phyloP scores from a whole-genome alignment of 1,139 yeast genomes.

The Candida glucosophila region DNA sequence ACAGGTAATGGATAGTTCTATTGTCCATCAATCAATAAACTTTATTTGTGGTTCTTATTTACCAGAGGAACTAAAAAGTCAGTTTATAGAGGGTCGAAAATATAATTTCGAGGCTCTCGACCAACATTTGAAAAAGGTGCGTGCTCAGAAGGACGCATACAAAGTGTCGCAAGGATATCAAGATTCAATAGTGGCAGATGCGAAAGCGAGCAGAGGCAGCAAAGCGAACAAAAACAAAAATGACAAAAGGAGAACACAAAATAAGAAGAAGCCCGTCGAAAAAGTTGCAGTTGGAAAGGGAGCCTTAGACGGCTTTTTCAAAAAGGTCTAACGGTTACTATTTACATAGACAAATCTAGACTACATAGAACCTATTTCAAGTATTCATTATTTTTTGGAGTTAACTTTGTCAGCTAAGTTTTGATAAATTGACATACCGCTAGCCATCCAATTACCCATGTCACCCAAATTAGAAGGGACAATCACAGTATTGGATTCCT shows the following conservation, averaged over 20 bases:
- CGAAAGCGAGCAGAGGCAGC: constrained; percentile 34
- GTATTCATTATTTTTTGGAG: constrained; percentile 4
- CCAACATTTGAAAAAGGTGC: constrained; percentile 19
- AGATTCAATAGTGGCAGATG: constrained; percentile 15
- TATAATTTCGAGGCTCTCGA: constrained; percentile 23
- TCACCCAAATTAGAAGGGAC: constrained; percentile 73
- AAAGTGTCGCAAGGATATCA: constrained; percentile 19
- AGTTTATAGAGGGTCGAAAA: constrained; percentile 8
- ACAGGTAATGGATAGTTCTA: constrained; percentile 17
- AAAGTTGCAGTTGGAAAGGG: constrained; percentile 50
- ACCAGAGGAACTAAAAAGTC: constrained; percentile 9
- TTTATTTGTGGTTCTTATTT: constrained; percentile 22
- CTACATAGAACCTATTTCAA: constrained; percentile 2
- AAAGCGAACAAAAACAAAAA: constrained; percentile 38
- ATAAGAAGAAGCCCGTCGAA: constrained; percentile 12
- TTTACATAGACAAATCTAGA: constrained; percentile 3
- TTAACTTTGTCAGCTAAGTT: constrained; percentile 27
- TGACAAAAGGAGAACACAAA: constrained; percentile 11
- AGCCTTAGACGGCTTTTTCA: constrained; percentile 57
- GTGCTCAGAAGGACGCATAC: constrained; percentile 17
- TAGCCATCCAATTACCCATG: constrained; percentile 65
- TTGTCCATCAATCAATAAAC: constrained; percentile 18
- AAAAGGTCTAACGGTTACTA: constrained; percentile 14
- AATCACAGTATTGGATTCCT: constrained; percentile 70
- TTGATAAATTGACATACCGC: constrained; percentile 67